These are phyloP conservation scores for Beauveria sp. DNA, from an alignment of 2,329 filamentous ascomycete species.

Conservation along the genomic window DNA sequence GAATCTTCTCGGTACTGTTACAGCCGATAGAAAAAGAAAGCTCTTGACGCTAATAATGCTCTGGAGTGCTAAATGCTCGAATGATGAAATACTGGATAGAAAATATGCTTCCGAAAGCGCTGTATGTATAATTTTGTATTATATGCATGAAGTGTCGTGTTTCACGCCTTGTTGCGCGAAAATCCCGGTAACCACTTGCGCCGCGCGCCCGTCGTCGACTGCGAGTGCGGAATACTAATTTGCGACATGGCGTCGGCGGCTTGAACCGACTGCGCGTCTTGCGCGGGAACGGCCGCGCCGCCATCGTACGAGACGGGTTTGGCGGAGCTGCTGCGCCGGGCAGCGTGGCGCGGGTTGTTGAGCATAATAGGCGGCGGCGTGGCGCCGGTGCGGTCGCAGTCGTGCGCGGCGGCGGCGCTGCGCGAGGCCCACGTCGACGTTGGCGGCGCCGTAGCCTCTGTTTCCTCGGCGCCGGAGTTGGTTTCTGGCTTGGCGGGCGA, in stretches of 20 bases:
- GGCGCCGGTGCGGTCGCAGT: constrained; percentile 39
- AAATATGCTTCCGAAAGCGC: neutral
- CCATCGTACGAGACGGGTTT: neutral
- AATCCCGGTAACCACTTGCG: constrained; percentile 31
- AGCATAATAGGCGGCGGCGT: constrained; percentile 51
- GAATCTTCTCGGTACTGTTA: neutral
- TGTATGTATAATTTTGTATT: neutral
- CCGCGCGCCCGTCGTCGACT: constrained; percentile 20
- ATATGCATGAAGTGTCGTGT: neutral
- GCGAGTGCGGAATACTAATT: neutral
- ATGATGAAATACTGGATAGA: neutral
- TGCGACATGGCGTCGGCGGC: neutral
- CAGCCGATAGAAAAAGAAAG: neutral
- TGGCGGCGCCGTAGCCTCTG: neutral
- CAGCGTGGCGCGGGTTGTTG: constrained; percentile 26
- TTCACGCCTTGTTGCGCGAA: constrained; percentile 9
- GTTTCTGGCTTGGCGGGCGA: constrained; percentile 1
- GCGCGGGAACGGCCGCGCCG: neutral
- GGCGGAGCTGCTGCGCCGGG: constrained; percentile 20
- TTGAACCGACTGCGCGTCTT: neutral
- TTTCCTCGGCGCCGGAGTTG: neutral
- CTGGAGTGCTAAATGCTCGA: neutral
- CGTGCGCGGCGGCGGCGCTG: constrained; percentile 19
- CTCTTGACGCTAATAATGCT: neutral
- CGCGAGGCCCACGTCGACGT: constrained; percentile 26